Base-by-base conservation (phyloP, 2,329 filamentous ascomycete species). In the Colletotrichum graminicola region DNA sequence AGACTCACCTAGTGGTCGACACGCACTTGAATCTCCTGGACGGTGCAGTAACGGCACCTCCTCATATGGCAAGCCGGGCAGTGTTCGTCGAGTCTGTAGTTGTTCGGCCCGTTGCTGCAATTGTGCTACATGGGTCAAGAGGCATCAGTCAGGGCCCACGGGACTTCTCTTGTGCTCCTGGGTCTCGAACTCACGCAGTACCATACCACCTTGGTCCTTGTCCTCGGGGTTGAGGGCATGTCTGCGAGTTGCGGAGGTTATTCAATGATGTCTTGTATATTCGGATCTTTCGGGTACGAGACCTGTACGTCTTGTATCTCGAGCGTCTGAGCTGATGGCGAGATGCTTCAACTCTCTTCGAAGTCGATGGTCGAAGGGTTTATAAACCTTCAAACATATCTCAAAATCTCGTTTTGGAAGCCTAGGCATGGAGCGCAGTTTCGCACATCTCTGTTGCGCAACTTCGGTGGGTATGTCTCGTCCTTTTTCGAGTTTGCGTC, bases 101-200 rank as follows among this genome's bases (percentile, higher is more conserved):
- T 63, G 34, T 29, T 16, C 5, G 61, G 61, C 7, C 61, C 61
- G 11, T 5, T 18, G 49, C 8, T 8, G 60, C 60, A 62, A 10
- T 36, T 51, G 60, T 62, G 60, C 60, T 62, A 23, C 11, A 36
- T 36, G 18, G 21, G 43, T 16, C 10, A 39, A n/a, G 23, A n/a
- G 23, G 10, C 16, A 23, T 62, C 36, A 62, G 59, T 32, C 43
- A 39, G 39, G 32, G 16, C 5, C 23, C 6, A 18, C 14, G n/a
- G 12, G n/a, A 32, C 10, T 14, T 23, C 10, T 21, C 41, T 12
- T 26, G 7, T 47, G 16, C 12, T 21, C 3, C 16, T 23, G 34
- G 54, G 34, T 34, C n/a, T 36, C 26, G 32, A 29, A 62, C 60
- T 62, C n/a, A 62, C 60, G 45, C 60, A 62, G 16, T 29, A 62